Evolutionary conservation across 176 grass and related monocot genomes (phyloP).

Genomic region (Bromus sterilis): DNA sequence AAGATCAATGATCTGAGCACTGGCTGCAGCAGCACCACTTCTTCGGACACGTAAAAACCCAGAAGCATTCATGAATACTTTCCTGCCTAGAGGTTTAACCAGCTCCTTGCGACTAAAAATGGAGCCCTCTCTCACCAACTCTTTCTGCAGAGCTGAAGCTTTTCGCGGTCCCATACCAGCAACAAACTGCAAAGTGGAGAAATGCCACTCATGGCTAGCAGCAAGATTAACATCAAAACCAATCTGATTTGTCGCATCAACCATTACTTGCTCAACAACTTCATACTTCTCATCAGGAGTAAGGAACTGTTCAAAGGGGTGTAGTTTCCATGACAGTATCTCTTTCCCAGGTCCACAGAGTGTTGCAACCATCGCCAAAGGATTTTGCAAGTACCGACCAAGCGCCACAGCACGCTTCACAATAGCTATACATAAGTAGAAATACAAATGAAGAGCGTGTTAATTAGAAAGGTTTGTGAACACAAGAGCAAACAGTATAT

Average conservation of each 20-base stretch:
- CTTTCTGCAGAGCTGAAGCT: constrained; percentile 79
- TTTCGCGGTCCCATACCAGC: constrained; percentile 86
- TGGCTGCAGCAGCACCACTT: constrained; percentile 69
- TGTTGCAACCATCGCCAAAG: constrained; percentile 85
- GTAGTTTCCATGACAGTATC: constrained; percentile 96
- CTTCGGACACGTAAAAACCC: constrained; percentile 84
- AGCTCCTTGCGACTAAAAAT: constrained; percentile 89
- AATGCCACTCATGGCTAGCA: constrained; percentile 97
- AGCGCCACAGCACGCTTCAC: constrained; percentile 89
- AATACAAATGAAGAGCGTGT: neutral
- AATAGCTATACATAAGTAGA: constrained; percentile 54
- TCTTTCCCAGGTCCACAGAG: constrained; percentile 91
- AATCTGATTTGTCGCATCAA: constrained; percentile 86
- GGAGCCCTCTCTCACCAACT: constrained; percentile 79
- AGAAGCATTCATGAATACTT: constrained; percentile 82
- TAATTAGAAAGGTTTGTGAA: neutral
- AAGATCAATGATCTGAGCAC: constrained; percentile 77
- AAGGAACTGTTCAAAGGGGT: constrained; percentile 77
- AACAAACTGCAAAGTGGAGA: constrained; percentile 84
- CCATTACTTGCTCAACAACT: constrained; percentile 94
- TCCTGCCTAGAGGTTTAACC: constrained; percentile 68
- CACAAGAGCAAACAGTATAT: constrained; percentile 2
- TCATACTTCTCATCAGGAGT: constrained; percentile 92
- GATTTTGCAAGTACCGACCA: constrained; percentile 88
- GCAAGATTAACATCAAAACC: constrained; percentile 95